Conservation (phyloP, 2,329 filamentous ascomycete genomes). For the Fusarium nisikadoi region DNA sequence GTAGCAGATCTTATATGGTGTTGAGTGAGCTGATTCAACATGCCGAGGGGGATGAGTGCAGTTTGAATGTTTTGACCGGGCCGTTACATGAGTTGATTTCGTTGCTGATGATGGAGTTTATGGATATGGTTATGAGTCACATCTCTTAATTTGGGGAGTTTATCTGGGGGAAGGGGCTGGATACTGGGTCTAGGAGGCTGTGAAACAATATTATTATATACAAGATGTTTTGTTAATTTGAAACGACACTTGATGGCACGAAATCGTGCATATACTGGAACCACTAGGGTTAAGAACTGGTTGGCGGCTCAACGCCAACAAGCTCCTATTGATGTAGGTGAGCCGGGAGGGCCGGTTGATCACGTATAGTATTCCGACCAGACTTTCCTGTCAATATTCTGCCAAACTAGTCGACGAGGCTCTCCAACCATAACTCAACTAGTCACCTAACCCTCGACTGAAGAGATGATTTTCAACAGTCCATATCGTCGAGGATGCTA, state of each 20-base stretch:
- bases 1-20: background rate
- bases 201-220: background rate
- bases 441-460: too few species aligned
- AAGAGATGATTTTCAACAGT: too few species aligned
- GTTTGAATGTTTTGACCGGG: background rate
- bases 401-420: too few species aligned
- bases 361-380: rapidly evolving
- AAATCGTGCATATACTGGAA: too few species aligned
- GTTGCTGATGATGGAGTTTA: background rate
- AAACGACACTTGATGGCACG: too few species aligned
- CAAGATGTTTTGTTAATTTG: background rate
- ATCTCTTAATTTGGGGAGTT: background rate
- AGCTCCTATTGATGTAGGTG: background rate
- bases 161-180: background rate
- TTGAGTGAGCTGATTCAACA: background rate
- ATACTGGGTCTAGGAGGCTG: background rate
- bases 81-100: background rate
- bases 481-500: too few species aligned
- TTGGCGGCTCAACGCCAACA: background rate
- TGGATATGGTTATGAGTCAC: background rate
- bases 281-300: background rate
- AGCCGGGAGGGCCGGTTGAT: background rate
- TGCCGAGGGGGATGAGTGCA: background rate
- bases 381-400: background rate
- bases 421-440: too few species aligned